Evolutionary conservation across 139 green algal genomes (phyloP), one percentile per base, ranked within the genome.

Genomic region (Trebouxia sp.): DNA sequence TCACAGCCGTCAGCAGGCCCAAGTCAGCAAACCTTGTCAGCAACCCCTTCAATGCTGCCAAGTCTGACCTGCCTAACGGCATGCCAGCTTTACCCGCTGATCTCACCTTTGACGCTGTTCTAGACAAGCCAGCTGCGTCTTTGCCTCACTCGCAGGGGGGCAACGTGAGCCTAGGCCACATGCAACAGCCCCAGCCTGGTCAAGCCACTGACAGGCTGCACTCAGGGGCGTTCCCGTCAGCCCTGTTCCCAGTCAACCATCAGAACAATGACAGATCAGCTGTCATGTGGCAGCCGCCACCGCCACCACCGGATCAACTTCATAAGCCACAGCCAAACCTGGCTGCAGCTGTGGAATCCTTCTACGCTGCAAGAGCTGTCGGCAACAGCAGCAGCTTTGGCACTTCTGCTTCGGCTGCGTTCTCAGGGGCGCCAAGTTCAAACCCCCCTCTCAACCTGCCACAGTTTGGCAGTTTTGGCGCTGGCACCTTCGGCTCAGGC

Each of bases 71-170:
- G 81, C 70, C 81, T 35, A 85, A 80, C 53, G 81, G 75, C 75
- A 85, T 85, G 37, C 75, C 76, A 12, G 17, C 65, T 51, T 69
- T 85, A 48, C 81, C 81, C 4, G 76, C 65, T n/a, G 81, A 85
- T n/a, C 76, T 85, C 2, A 67, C 48, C 17, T 58, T 85, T 45
- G 81, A 85, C 43, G 14, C 47, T 12, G 42, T 65, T 12, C 35
- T 72, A 35, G 62, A 72, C 62, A 72, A 45, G 35, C 35, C 62
- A 4, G 42, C 62, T 10, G 12, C 43, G 32, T 4, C 12, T 1
- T 38, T 17, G 37, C 7, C 69, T 37, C 26, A 15, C 7, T 6
- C 69, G 0, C 6, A 55, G 15, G 69, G 41, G 39, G 28, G 39
- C 20, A 77, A 39, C 41, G 38, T 58, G 39, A 72, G 28, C 12